Conservation (phyloP, 805 yeast species). For the Cyberlindnera subsufficiens region DNA sequence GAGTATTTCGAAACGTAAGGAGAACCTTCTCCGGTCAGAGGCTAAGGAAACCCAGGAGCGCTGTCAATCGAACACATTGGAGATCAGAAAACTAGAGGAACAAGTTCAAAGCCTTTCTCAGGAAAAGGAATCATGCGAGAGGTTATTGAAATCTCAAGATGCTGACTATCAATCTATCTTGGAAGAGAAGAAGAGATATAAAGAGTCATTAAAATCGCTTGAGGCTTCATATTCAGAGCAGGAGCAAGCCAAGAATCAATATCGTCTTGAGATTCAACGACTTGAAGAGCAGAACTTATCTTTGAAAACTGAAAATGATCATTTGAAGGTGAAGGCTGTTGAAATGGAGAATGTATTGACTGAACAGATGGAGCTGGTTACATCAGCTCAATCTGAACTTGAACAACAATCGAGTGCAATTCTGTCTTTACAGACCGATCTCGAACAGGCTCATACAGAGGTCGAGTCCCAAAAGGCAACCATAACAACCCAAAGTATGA, state of each 20-base stretch:
- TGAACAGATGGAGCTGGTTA: conserved; percentile 4
- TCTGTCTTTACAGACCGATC: not conserved
- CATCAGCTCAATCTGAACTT: conserved; percentile 4
- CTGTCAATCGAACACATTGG: not conserved
- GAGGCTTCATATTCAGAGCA: conserved; percentile 6
- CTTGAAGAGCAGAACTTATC: not conserved
- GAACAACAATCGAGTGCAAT: conserved; percentile 2
- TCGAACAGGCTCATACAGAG: not conserved
- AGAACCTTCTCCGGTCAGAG: not conserved
- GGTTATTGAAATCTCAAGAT: not conserved
- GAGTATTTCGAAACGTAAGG: not conserved
- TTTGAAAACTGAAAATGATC: not conserved
- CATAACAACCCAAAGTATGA: not conserved
- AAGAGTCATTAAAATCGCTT: conserved; percentile 6
- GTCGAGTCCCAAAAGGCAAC: conserved; percentile 1
- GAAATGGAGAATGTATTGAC: conserved; percentile 1
- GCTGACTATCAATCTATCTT: not conserved
- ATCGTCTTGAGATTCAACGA: not conserved
- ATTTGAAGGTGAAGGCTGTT: not conserved
- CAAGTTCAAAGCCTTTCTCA: not conserved
- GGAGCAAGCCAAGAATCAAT: not conserved
- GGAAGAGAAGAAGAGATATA: not conserved
- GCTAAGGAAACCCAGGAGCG: not conserved
- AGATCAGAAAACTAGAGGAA: not conserved
- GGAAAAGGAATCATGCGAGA: not conserved